phyloP scores from a whole-genome alignment of 495 filamentous ascomycete species.

The Penicillium fimorum region DNA sequence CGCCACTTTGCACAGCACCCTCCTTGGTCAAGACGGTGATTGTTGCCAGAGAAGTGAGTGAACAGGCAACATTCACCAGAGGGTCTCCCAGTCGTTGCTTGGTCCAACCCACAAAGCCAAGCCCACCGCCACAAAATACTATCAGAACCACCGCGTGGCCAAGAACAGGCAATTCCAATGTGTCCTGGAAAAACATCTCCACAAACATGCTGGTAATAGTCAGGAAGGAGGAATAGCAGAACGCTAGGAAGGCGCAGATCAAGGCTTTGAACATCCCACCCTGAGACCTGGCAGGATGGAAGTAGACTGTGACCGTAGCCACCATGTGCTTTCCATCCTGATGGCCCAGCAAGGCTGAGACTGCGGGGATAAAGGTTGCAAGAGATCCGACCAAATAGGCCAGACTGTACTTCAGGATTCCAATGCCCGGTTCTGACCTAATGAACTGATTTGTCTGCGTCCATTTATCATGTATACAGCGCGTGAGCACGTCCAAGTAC shows the following conservation, averaged over 20 bases:
- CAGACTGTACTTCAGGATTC: slow-evolving; percentile 87
- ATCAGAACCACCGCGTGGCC: slow-evolving; percentile 81
- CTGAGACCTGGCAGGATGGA: slow-evolving; percentile 87
- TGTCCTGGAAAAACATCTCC: slow-evolving; percentile 69
- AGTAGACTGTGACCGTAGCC: slow-evolving; percentile 89
- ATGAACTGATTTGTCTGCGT: slow-evolving; percentile 36
- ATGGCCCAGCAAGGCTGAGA: slow-evolving; percentile 71
- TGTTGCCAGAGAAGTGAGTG: slow-evolving; percentile 83
- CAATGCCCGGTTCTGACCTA: slow-evolving; percentile 61
- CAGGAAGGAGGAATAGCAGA: slow-evolving; percentile 77
- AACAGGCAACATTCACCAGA: slow-evolving; percentile 87
- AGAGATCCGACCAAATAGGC: slow-evolving; percentile 88
- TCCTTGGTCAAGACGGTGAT: slow-evolving; percentile 94
- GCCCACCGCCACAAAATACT: slow-evolving; percentile 83
- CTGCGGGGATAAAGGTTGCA: slow-evolving; percentile 75
- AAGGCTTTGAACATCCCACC: slow-evolving; percentile 91
- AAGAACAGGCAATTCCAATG: slow-evolving; percentile 60
- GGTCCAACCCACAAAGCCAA: slow-evolving; percentile 89
- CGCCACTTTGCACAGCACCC: slow-evolving; percentile 74
- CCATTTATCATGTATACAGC: slow-evolving; percentile 16
- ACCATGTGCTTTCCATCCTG: slow-evolving; percentile 97
- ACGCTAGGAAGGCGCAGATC: slow-evolving; percentile 76
- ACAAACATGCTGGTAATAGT: slow-evolving; percentile 85
- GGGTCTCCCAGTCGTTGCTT: slow-evolving; percentile 87
- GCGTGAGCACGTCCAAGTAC: slow-evolving; percentile 14